phyloP scores from a whole-genome alignment of 2,329 filamentous ascomycete genomes.

The Zasmidium cellare region DNA sequence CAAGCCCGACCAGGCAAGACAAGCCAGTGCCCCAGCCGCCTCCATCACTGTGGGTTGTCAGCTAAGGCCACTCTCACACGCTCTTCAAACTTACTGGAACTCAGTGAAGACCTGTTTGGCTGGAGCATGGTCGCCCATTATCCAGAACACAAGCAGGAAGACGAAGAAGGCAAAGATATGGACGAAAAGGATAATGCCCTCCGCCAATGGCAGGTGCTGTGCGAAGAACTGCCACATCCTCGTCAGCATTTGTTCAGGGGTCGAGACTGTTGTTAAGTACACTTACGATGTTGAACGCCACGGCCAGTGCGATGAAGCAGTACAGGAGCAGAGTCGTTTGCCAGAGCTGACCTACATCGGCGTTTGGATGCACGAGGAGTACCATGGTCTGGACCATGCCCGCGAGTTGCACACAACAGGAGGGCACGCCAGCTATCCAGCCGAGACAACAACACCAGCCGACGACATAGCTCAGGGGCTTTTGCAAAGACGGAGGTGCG shows the following conservation, averaged over 20 bases:
- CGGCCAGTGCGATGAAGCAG: conserved; percentile 31
- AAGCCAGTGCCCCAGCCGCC: conserved; percentile 45
- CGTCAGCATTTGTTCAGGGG: not conserved
- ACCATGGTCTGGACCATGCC: conserved; percentile 35
- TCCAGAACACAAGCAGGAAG: conserved; percentile 42
- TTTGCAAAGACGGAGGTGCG: conserved; percentile 43
- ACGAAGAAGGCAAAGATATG: conserved; percentile 49
- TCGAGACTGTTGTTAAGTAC: not conserved
- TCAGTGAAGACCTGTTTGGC: conserved; percentile 34
- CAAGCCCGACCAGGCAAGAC: conserved; percentile 44
- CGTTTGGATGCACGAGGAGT: conserved; percentile 28
- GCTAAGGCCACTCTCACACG: not conserved
- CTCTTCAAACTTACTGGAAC: conserved; percentile 30
- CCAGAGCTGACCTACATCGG: conserved; percentile 27
- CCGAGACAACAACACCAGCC: conserved; percentile 43
- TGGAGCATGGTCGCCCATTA: conserved; percentile 31
- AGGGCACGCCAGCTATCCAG: conserved; percentile 34
- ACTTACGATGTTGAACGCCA: conserved; percentile 35
- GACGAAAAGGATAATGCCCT: conserved; percentile 38
- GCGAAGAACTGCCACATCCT: conserved; percentile 25
- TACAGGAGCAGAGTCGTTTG: conserved; percentile 34
- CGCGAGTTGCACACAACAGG: conserved; percentile 31
- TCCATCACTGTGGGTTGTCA: conserved; percentile 30
- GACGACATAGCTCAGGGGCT: conserved; percentile 47
- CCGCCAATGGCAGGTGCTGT: conserved; percentile 34